phyloP scores from a whole-genome alignment of 2,329 filamentous ascomycete species.

The Fusarium pininemorale region DNA sequence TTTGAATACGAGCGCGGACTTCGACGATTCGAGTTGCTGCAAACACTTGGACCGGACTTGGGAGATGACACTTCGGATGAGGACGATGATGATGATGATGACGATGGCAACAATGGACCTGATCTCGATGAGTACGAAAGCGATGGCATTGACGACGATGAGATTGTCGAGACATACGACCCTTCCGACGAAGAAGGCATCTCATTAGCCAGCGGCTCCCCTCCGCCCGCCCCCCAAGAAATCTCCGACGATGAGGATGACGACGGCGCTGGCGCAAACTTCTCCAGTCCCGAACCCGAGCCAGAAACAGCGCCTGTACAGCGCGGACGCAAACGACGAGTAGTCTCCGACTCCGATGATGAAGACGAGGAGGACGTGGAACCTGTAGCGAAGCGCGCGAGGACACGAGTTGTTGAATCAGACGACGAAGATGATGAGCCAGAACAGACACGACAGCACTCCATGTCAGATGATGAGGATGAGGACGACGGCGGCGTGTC shows the following conservation, averaged over 20 bases:
- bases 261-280: conserved; percentile 27
- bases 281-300: conserved; percentile 46
- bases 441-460: neutral
- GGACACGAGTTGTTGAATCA: conserved; percentile 28
- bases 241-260: conserved; percentile 26
- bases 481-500: conserved; percentile 26
- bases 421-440: conserved; percentile 38
- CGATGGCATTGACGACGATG: conserved; percentile 51
- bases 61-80: conserved; percentile 29
- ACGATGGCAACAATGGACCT: conserved; percentile 15
- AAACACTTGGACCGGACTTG: neutral
- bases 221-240: neutral
- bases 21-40: conserved; percentile 25
- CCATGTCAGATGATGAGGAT: conserved; percentile 28
- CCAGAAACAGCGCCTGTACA: conserved; percentile 7
- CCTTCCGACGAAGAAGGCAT: conserved; percentile 44
- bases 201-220: conserved; percentile 12
- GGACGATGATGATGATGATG: conserved; percentile 15
- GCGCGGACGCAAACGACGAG: conserved; percentile 41
- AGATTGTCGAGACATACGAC: conserved; percentile 39
- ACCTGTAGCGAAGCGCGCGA: conserved; percentile 38
- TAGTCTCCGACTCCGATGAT: conserved; percentile 47
- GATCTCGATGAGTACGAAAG: conserved; percentile 50
- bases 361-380: conserved; percentile 35
- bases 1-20: conserved; percentile 41